These are phyloP conservation scores for Paramecium caudatum DNA, from an alignment of 73 alveolate species.

Conservation along the genomic window DNA sequence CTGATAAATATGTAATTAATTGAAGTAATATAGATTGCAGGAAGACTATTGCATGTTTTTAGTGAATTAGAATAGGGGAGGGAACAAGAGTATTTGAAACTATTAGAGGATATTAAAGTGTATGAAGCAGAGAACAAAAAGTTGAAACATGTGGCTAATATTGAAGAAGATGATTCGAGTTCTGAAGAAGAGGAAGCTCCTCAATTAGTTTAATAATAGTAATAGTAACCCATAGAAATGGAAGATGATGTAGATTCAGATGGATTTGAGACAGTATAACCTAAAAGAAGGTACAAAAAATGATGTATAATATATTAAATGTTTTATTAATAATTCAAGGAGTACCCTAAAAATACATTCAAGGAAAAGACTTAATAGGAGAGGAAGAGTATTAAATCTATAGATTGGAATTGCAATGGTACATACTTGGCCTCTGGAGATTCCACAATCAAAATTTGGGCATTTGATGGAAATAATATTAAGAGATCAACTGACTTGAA, in stretches of 20 bases:
- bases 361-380: constrained; percentile 62
- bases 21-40: constrained; percentile 6
- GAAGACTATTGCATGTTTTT: constrained; percentile 2
- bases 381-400: constrained; percentile 46
- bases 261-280: neutral
- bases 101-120: neutral
- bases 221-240: neutral
- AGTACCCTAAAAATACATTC: constrained; percentile 42
- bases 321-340: constrained; percentile 57
- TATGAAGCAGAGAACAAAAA: neutral
- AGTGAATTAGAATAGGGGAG: constrained; percentile 29
- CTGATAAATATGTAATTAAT: constrained; percentile 32
- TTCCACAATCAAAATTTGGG: constrained; percentile 53
- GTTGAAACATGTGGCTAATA: constrained; percentile 55
- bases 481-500: constrained; percentile 53
- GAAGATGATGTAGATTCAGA: constrained; percentile 51
- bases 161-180: neutral
- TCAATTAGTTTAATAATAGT: neutral
- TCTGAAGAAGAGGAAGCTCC: constrained; percentile 52
- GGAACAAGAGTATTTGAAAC: constrained; percentile 2
- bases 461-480: constrained; percentile 62
- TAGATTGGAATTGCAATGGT: constrained; percentile 67
- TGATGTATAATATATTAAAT: neutral
- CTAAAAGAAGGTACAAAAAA: constrained; percentile 10
- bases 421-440: constrained; percentile 49